These are phyloP conservation scores for Mallotus repandus DNA, from an alignment of 441 rosid species.

Conservation along the genomic window DNA sequence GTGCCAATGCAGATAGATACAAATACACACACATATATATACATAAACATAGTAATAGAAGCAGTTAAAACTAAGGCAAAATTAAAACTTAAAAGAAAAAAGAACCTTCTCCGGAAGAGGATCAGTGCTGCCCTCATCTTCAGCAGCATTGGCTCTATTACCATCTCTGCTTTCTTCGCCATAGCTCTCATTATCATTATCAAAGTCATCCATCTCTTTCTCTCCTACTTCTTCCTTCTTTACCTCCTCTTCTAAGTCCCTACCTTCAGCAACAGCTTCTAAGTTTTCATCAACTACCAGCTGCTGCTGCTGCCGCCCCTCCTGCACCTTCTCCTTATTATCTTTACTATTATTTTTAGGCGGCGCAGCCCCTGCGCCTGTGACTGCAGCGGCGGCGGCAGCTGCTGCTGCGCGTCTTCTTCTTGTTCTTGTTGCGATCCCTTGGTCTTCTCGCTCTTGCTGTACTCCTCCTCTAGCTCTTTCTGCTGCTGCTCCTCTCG, in stretches of 20 bases:
- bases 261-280: conserved; percentile 21
- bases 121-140: conserved; percentile 56
- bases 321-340: not conserved
- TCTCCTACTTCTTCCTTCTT: conserved; percentile 12
- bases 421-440: conserved; percentile 49
- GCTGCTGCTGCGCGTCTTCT: conserved; percentile 29
- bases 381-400: conserved; percentile 13
- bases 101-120: conserved; percentile 66
- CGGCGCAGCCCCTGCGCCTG: not conserved
- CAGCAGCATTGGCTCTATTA: conserved; percentile 46
- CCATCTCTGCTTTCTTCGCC: conserved; percentile 41
- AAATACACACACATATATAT: too few relatives aligned
- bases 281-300: conserved; percentile 38
- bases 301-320: conserved; percentile 33
- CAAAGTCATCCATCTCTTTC: conserved; percentile 33
- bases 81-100: not conserved
- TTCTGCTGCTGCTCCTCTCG: conserved; percentile 21
- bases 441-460: conserved; percentile 40
- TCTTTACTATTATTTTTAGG: not conserved
- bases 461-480: conserved; percentile 12
- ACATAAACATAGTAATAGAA: not conserved
- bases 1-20: too few relatives aligned
- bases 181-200: conserved; percentile 7
- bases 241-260: not conserved
- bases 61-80: not conserved